Conservation (phyloP, 148 eudicot genomes). For the Mesembryanthemum crystallinum region DNA sequence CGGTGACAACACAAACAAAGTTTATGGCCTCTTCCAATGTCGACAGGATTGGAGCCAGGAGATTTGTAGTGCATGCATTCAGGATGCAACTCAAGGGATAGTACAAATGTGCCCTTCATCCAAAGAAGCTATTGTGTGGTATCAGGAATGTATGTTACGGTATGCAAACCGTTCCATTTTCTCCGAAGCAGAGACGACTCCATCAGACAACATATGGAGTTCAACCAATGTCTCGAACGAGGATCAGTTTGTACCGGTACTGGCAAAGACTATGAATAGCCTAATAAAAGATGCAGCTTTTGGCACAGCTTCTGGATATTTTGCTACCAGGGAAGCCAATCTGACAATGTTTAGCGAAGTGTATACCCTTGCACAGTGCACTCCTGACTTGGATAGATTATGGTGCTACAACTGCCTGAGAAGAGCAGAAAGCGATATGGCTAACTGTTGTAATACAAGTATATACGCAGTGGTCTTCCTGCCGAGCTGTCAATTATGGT, state of each 20-base stretch:
- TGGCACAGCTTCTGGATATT: not conserved
- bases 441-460: not conserved
- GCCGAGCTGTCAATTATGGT: slow-evolving; percentile 26
- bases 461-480: not conserved
- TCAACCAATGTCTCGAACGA: not conserved
- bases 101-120: not conserved
- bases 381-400: not conserved
- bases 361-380: slow-evolving; percentile 28
- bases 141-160: slow-evolving; percentile 23
- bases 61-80: slow-evolving; percentile 16
- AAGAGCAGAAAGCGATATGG: not conserved
- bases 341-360: not conserved
- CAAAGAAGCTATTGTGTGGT: slow-evolving; percentile 16
- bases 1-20: slow-evolving; percentile 5
- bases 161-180: slow-evolving; percentile 26
- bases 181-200: slow-evolving; percentile 16
- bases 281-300: not conserved
- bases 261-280: not conserved
- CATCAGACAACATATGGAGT: not conserved
- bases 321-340: not conserved
- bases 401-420: slow-evolving; percentile 15
- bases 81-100: not conserved
- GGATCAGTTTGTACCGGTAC: not conserved
- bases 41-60: slow-evolving; percentile 11
- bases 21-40: slow-evolving; percentile 26